A percentile compares a stretch with the other conserved stretches of the same genome.
phyloP scores from a whole-genome alignment of 2,329 filamentous ascomycete species.

The Aspergillus piperis region DNA sequence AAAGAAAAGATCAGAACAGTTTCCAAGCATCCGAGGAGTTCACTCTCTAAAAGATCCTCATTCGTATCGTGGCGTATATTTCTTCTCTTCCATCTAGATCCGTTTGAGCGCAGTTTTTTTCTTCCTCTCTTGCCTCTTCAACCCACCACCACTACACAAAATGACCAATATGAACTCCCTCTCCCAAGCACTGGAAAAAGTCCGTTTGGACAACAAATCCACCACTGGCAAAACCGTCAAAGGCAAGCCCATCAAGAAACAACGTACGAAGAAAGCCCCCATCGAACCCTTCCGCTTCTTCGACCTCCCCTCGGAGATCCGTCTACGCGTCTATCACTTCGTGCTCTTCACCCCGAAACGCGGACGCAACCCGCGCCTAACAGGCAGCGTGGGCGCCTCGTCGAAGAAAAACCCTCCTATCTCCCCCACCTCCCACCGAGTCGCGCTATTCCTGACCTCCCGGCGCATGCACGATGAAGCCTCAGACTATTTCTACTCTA shows the following conservation, averaged over 20 bases:
- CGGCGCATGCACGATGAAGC: slow-evolving; percentile 54
- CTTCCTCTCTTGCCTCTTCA: slow-evolving; percentile 8
- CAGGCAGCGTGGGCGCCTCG: slow-evolving; percentile 39
- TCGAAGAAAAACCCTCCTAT: slow-evolving; percentile 37
- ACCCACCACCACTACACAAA: neutral
- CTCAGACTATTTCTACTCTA: slow-evolving; percentile 53
- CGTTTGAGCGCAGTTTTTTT: slow-evolving; percentile 12
- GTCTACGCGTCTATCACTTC: slow-evolving; percentile 51
- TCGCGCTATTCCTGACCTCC: slow-evolving; percentile 44
- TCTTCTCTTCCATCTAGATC: slow-evolving; percentile 4
- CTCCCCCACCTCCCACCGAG: slow-evolving; percentile 36
- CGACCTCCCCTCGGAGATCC: slow-evolving; percentile 55
- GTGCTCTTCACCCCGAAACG: slow-evolving; percentile 43
- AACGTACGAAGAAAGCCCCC: neutral
- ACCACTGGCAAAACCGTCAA: slow-evolving; percentile 15
- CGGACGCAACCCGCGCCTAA: slow-evolving; percentile 28
- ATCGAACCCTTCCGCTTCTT: slow-evolving; percentile 52
- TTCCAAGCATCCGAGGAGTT: slow-evolving; percentile 2
- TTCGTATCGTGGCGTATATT: slow-evolving; percentile 23
- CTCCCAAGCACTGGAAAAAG: slow-evolving; percentile 26
- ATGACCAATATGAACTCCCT: slow-evolving; percentile 20
- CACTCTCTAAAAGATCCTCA: neutral
- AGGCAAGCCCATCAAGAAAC: slow-evolving; percentile 17
- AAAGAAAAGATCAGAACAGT: slow-evolving; percentile 3
- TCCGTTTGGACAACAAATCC: slow-evolving; percentile 26